A percentile compares a stretch with the other conserved stretches of the same genome.
These are phyloP conservation scores for Aquilaria agallochum DNA, from an alignment of 441 rosid species.

Conservation along the genomic window DNA sequence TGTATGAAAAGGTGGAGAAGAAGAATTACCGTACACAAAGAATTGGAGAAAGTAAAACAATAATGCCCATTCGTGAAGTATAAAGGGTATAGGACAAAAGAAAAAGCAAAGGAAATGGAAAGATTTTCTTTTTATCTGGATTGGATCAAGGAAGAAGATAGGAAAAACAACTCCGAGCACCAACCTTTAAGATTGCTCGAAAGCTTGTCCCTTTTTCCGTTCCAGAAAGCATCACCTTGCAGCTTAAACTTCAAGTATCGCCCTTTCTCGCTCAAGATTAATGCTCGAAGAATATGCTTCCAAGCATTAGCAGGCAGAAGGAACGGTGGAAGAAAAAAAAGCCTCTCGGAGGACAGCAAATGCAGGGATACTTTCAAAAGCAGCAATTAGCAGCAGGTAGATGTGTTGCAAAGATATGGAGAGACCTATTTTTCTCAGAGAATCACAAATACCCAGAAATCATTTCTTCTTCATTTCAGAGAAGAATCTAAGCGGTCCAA, in stretches of 20 bases:
- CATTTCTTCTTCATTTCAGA: constrained; percentile 12
- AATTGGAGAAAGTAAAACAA: constrained; percentile 9
- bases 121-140: constrained; percentile 9
- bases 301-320: constrained; percentile 13
- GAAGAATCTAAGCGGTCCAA: constrained; percentile 31
- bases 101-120: neutral
- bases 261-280: constrained; percentile 14
- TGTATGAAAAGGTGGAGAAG: neutral
- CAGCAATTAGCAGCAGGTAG: constrained; percentile 16
- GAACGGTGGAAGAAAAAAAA: constrained; percentile 1
- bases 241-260: constrained; percentile 40
- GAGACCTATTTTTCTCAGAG: constrained; percentile 4
- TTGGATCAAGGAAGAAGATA: constrained; percentile 23
- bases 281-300: constrained; percentile 20
- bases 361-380: constrained; percentile 25
- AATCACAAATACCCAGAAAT: constrained; percentile 23
- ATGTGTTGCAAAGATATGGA: neutral
- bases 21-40: constrained; percentile 5
- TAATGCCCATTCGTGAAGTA: constrained; percentile 5
- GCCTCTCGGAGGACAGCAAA: constrained; percentile 4
- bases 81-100: constrained; percentile 4
- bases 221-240: constrained; percentile 29
- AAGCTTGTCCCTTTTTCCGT: constrained; percentile 27
- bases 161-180: constrained; percentile 31
- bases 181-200: constrained; percentile 45